Evolutionary conservation across 371 early-diverging fungal genomes (phyloP), one percentile per base, ranked within the genome.

Genomic region (Mortierella sp.): DNA sequence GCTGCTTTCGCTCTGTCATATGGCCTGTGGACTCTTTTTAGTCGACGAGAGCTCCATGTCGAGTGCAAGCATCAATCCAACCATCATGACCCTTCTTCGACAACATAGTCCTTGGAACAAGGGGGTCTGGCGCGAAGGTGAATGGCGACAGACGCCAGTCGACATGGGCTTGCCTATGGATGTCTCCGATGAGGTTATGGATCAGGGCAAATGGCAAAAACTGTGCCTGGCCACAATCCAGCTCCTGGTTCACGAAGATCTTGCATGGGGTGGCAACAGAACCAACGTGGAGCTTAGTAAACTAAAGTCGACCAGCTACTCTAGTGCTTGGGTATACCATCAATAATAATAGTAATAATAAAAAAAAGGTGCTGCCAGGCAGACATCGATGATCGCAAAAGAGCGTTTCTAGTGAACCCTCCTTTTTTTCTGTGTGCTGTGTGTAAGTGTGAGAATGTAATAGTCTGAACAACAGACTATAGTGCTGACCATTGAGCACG

Each of bases 101-200:
- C 57, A 57, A 16, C 57, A 61, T 4, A 65, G 66, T 19, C 72
- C 72, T 2, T 72, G 72, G 72, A 37, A 37, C 3, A 66, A 72
- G 46, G 72, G 72, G 0, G 66, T 62, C 44, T 72, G 72, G 72
- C 72, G 66, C 23, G 66, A 62, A n/a, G 72, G 72, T 1, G 72
- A 72, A 44, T 66, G 72, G 72, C 52, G 62, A 44, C 58, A 55
- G 9, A 53, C 72, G 4, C 62, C 72, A 1, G 47, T 72, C 19
- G 66, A 72, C 3, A 37, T 9, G 37, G 5, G 37, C 37, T 37
- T 37, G 37, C 9, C 37, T 3, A 9, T 9, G 37, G 37, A 37
- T 9, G 37, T 9, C 5, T 37, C 37, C 37, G 64, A 70, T 25
- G 70, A 70, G 53, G 47, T 64, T 3, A 1, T n/a, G 44, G 72